Conservation (phyloP, 805 yeast species). For the Tanozyma kutaoensis region DNA sequence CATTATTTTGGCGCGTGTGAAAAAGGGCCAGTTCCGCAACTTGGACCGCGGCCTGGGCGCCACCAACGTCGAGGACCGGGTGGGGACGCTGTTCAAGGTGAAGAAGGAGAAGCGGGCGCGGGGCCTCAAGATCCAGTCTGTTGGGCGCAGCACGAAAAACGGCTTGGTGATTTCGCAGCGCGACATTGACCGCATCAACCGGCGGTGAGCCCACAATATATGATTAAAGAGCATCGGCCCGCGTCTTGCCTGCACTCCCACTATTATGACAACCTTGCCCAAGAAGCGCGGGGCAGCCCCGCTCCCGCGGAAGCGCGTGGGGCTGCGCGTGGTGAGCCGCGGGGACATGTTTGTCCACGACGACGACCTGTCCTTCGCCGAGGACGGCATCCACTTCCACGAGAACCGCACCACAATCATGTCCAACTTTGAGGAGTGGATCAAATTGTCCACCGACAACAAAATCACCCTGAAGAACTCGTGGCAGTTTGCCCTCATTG, state of each 20-base stretch:
- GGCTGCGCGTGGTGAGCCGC: no score
- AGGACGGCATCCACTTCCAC: no score
- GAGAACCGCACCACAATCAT: constrained; percentile 21
- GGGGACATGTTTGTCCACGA: no score
- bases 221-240: no score
- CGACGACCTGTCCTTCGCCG: no score
- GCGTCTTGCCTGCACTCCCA: no score
- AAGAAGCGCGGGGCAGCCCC: no score
- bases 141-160: constrained; percentile 68
- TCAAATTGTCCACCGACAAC: constrained; percentile 38
- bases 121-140: constrained; percentile 64
- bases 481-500: constrained; percentile 86
- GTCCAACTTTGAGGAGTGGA: constrained; percentile 63
- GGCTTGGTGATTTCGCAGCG: constrained; percentile 60
- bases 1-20: constrained; percentile 61
- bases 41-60: constrained; percentile 41
- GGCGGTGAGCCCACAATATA: no score
- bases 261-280: no score
- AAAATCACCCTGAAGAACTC: constrained; percentile 76
- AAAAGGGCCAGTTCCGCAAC: constrained; percentile 53
- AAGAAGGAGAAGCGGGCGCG: constrained; percentile 43
- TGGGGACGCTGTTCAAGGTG: constrained; percentile 32
- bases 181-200: constrained; percentile 51
- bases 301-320: no score
- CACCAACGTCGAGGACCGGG: constrained; percentile 34